phyloP scores from a whole-genome alignment of 225 moss, liverwort and hornwort genomes.

The Pseudoscleropodium purum region DNA sequence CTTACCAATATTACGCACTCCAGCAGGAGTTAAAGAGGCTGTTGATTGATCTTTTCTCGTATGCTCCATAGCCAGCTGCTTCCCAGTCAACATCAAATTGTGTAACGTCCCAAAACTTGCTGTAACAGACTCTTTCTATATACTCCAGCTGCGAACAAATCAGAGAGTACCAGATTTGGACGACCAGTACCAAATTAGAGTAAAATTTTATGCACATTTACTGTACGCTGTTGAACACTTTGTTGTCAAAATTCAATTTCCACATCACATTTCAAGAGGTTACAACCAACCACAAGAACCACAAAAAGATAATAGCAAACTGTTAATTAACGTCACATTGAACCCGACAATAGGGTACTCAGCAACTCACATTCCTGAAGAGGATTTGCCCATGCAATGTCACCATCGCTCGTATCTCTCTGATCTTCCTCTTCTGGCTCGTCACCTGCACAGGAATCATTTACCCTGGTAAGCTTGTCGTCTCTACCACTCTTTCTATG shows the following conservation, averaged over 20 bases:
- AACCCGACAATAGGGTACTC: background rate
- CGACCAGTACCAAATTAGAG: background rate
- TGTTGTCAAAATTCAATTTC: background rate
- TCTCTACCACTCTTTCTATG: background rate
- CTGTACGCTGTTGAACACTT: background rate
- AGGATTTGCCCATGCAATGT: constrained; percentile 11
- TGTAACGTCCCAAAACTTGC: background rate
- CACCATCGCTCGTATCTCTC: background rate
- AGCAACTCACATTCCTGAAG: constrained; percentile 21
- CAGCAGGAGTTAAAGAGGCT: constrained; percentile 9
- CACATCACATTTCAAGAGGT: background rate
- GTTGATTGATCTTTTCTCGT: constrained; percentile 3
- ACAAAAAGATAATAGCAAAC: background rate
- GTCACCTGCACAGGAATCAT: background rate
- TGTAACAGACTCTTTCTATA: background rate
- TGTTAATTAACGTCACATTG: background rate
- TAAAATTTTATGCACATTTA: background rate
- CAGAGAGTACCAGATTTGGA: background rate
- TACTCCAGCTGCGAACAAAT: background rate
- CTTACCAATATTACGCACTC: constrained; percentile 21
- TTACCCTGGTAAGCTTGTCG: background rate
- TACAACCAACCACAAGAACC: background rate
- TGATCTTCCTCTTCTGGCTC: constrained; percentile 10
- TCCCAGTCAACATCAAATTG: constrained; percentile 33
- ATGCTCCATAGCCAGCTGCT: constrained; percentile 25